These are phyloP conservation scores for Rhizodiscina lignyota DNA, from an alignment of 495 filamentous ascomycete genomes.

Conservation along the genomic window DNA sequence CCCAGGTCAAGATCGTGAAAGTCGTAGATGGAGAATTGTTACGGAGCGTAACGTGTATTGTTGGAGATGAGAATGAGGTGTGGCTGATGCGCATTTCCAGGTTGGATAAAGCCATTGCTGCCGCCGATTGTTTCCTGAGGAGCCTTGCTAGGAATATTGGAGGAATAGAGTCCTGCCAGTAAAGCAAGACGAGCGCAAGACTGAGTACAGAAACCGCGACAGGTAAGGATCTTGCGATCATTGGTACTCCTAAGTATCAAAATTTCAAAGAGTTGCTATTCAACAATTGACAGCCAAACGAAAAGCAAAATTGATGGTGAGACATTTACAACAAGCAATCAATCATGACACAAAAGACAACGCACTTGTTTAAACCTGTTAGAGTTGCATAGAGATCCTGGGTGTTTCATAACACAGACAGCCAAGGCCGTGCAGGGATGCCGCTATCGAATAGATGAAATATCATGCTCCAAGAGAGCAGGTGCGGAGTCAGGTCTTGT, in stretches of 20 bases:
- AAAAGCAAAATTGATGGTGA: too few species aligned
- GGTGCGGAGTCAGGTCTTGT: too few species aligned
- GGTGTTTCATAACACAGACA: too few species aligned
- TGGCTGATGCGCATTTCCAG: background rate
- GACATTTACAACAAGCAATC: too few species aligned
- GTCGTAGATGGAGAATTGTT: background rate
- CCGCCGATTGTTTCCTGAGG: background rate
- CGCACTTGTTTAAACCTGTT: too few species aligned
- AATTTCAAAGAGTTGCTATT: background rate
- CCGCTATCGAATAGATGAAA: too few species aligned
- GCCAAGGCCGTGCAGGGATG: too few species aligned
- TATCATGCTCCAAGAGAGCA: too few species aligned
- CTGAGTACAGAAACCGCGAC: background rate
- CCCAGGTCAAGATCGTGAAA: slow-evolving; percentile 1
- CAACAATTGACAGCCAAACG: too few species aligned
- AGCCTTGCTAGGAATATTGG: background rate
- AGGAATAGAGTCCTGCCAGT: background rate
- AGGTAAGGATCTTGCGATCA: background rate
- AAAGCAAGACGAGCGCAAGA: background rate
- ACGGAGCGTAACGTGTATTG: background rate
- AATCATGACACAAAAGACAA: too few species aligned
- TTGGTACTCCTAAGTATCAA: background rate
- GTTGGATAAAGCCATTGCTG: background rate
- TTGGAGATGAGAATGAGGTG: background rate
- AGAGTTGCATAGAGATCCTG: too few species aligned